Conservation (phyloP, 768 basidiomycete species). For the Agaricus sinodeliciosus region DNA sequence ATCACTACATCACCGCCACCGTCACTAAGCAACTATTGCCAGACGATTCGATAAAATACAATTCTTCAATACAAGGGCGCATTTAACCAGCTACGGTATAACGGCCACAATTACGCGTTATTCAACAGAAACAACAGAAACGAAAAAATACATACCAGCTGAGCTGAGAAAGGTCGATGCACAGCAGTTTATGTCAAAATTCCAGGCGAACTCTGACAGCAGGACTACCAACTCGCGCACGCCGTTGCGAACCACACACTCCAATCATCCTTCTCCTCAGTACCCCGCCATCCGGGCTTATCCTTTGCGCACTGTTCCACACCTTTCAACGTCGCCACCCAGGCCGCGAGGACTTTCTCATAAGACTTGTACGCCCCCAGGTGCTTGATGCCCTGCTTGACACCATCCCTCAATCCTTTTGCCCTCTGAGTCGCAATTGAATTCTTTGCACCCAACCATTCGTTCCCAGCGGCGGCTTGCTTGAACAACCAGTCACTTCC, state of each 20-base stretch:
- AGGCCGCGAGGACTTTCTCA: slow-evolving; percentile 16
- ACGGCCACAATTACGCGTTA: background rate
- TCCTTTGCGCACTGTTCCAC: slow-evolving; percentile 4
- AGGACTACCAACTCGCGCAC: background rate
- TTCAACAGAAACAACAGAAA: too few relatives aligned
- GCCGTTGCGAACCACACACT: background rate
- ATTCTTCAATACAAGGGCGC: too few relatives aligned
- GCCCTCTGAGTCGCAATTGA: slow-evolving; percentile 37
- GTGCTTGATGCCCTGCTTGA: slow-evolving; percentile 26
- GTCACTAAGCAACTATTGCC: too few relatives aligned
- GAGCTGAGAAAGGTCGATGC: too few relatives aligned
- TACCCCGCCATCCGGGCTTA: slow-evolving; percentile 1
- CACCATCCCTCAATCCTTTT: slow-evolving; percentile 29
- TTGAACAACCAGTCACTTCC: slow-evolving; percentile 37
- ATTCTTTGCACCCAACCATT: slow-evolving; percentile 34
- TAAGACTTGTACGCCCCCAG: slow-evolving; percentile 17
- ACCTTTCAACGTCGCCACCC: slow-evolving; percentile 11
- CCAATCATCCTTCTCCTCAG: slow-evolving; percentile 1
- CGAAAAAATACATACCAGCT: too few relatives aligned
- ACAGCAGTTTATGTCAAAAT: too few relatives aligned
- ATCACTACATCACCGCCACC: too few relatives aligned
- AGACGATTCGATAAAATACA: too few relatives aligned
- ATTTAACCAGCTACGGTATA: too few relatives aligned
- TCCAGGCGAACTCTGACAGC: background rate
- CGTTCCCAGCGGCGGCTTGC: slow-evolving; percentile 25